These are phyloP conservation scores for Ajuga reptans DNA, from an alignment of 305 asterid genomes.

Conservation along the genomic window DNA sequence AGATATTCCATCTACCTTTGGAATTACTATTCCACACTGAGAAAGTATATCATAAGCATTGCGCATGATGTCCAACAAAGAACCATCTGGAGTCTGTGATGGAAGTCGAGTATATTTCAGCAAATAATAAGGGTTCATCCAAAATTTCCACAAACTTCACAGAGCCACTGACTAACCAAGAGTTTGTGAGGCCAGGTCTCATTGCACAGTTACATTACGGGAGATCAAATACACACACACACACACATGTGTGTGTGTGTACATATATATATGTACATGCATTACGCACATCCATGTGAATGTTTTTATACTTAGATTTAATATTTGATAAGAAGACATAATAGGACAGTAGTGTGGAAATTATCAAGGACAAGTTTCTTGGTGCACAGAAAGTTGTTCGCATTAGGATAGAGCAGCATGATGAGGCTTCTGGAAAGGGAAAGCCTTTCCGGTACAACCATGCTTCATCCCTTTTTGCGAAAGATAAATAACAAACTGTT, in stretches of 20 bases:
- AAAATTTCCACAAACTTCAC: neutral
- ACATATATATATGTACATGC: neutral
- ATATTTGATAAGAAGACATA: neutral
- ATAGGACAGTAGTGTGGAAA: conserved; percentile 8
- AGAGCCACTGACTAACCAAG: neutral
- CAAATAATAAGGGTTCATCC: neutral
- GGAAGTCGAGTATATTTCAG: conserved; percentile 17
- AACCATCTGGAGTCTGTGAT: conserved; percentile 97
- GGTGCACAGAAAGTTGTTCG: conserved; percentile 5
- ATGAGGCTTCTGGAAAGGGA: conserved; percentile 3
- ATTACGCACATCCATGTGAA: neutral
- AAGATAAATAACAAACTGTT: conserved; percentile 10
- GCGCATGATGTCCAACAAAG: conserved; percentile 86
- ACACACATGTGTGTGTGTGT: neutral
- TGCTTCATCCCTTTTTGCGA: conserved; percentile 11
- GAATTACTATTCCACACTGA: conserved; percentile 64
- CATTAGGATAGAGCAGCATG: conserved; percentile 13
- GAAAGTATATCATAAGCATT: conserved; percentile 92
- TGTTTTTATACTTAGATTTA: too few species aligned
- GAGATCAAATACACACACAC: neutral
- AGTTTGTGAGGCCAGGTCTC: conserved; percentile 16
- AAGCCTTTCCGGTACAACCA: conserved; percentile 11
- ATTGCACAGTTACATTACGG: neutral
- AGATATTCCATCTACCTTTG: conserved; percentile 52
- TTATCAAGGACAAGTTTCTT: conserved; percentile 8